phyloP scores from a whole-genome alignment of 495 filamentous ascomycete species.

The Collariella sp. region DNA sequence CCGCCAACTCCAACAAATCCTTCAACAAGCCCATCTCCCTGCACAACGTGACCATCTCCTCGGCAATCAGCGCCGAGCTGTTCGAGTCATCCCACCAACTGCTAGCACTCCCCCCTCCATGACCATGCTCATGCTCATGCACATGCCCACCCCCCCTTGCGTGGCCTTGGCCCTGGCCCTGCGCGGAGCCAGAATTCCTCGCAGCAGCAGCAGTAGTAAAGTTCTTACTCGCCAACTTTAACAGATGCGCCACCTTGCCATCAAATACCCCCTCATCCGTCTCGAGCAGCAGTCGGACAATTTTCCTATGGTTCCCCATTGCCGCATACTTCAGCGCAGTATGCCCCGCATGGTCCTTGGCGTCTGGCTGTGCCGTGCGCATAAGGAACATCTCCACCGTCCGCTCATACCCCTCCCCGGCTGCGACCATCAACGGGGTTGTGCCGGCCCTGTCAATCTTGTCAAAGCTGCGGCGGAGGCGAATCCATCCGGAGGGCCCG shows the following conservation, averaged over 20 bases:
- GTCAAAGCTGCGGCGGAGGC: not conserved
- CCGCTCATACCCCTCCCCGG: constrained; percentile 7
- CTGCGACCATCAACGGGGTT: constrained; percentile 20
- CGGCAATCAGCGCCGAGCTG: constrained; percentile 1
- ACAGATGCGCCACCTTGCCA: constrained; percentile 5
- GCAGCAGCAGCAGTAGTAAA: not conserved
- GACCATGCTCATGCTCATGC: not conserved
- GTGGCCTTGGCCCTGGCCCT: too few relatives aligned
- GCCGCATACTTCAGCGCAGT: constrained; percentile 20
- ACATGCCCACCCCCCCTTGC: too few relatives aligned
- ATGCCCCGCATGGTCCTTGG: constrained; percentile 7
- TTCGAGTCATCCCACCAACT: not conserved
- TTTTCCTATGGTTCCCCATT: not conserved
- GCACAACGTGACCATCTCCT: constrained; percentile 13
- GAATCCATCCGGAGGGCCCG: not conserved
- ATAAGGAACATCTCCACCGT: constrained; percentile 6
- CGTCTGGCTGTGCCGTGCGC: constrained; percentile 5
- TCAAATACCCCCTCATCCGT: constrained; percentile 3
- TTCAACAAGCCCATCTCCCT: constrained; percentile 8
- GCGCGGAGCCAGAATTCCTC: too few relatives aligned
- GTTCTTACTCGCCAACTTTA: constrained; percentile 15
- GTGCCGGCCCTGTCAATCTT: constrained; percentile 10
- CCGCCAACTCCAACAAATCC: constrained; percentile 2
- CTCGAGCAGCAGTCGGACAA: constrained; percentile 15
- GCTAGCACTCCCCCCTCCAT: not conserved